These are phyloP conservation scores for Cyclostephanos invisitatus DNA, from an alignment of 108 stramenopile species.

Conservation along the genomic window DNA sequence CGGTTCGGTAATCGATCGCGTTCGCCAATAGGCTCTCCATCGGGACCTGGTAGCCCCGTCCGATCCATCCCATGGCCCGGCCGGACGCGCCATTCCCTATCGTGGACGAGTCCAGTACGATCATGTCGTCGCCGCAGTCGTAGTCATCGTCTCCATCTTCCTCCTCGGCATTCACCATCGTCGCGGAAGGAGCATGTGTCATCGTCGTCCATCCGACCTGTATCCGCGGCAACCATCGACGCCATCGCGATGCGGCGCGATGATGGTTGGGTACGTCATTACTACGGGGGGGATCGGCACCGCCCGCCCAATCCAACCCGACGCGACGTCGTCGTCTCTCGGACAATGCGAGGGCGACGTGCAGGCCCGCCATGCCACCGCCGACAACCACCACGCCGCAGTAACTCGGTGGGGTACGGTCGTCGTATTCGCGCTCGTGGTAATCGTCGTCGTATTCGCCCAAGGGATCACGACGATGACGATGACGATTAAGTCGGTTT, in stretches of 20 bases:
- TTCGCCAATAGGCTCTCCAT: constrained; percentile 23
- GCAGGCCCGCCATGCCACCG: constrained; percentile 40
- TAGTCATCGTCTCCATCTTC: background rate
- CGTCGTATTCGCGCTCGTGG: no score
- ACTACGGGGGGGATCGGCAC: constrained; percentile 16
- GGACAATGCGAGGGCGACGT: constrained; percentile 31
- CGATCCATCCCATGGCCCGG: constrained; percentile 39
- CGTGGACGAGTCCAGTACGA: constrained; percentile 23
- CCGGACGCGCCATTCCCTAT: constrained; percentile 40
- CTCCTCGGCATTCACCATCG: background rate
- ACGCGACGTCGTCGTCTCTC: constrained; percentile 12
- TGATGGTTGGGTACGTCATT: no score
- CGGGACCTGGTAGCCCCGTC: constrained; percentile 39
- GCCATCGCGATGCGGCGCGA: no score
- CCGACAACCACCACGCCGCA: constrained; percentile 35
- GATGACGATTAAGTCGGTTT: background rate
- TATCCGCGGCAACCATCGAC: no score
- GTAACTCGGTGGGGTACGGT: background rate
- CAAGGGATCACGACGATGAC: background rate
- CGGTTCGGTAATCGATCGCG: constrained; percentile 14
- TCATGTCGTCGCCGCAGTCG: background rate
- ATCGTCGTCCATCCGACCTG: no score
- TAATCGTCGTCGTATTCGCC: background rate
- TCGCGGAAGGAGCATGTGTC: background rate
- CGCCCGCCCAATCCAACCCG: no score